Base-by-base conservation (phyloP, 257 asterid genomes). In the Solanum chiquidenum region DNA sequence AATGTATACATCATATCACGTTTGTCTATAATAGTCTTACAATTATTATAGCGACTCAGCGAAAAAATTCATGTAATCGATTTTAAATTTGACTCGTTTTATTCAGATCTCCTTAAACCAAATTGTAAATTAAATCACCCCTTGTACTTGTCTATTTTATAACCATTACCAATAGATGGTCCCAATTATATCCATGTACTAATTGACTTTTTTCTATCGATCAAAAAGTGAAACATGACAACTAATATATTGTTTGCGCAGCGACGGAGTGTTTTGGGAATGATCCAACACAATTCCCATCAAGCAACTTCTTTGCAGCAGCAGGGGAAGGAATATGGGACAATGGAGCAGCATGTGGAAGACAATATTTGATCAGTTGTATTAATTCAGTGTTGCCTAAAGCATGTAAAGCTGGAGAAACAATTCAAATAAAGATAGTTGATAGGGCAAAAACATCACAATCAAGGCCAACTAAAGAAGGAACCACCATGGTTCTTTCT, bases 281-380 rank as follows among this genome's bases (percentile, higher is more conserved):
- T 1, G 95, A 94, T 62, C 85, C 87, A 21, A 80, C 94, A 6
- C 94, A 95, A 88, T 95, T 96, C 18, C 98, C 98, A 55, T 46
- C 94, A 68, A 94, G 94, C 93, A 92, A 91, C 79, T 88, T 90
- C 4, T 95, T 96, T 40, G 98, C 94, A 23, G 98, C 98, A 3
- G 98, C 95, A 5, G 98, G 98, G 4, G 98, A 93, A 42, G 97
- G 95, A 12, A 85, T 94, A 10, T 95, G 98, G 98, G 98, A 96
- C 87, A 92, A 95, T 46, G 95, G 98, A 5, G 98, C 98, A 5
- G 92, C 98, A 2, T 95, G 98, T 86, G 98, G 98, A 29, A 92
- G 98, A 83, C 96, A 93, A 87, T 96, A 96, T 64, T 34, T 94
- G 87, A 95, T 96, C 64, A 90, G 89, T 87, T 96, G 98, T 88